Percentiles rank a stretch among this genome's conserved stretches.
Evolutionary conservation across 257 asterid genomes (phyloP).

Genomic region (Coffea eugenioides): DNA sequence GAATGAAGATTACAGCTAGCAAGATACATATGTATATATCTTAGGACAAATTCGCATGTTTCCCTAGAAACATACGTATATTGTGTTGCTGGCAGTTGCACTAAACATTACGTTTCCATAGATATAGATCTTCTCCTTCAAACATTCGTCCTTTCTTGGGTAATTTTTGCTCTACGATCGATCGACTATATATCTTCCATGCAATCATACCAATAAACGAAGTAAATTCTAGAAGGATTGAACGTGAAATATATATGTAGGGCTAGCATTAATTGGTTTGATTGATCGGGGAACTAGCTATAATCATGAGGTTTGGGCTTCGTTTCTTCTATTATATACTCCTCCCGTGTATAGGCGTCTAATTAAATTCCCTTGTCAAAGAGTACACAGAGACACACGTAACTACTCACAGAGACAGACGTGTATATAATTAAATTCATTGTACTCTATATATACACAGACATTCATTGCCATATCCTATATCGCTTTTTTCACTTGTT

Average conservation of each 20-base stretch:
- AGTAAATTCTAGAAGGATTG: neutral
- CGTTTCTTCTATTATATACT: neutral
- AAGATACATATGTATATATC: neutral
- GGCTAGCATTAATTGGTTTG: neutral
- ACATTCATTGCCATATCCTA: neutral
- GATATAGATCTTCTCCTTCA: neutral
- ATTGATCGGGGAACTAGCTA: neutral
- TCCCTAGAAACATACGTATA: too few species aligned
- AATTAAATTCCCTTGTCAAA: neutral
- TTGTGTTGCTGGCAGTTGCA: neutral
- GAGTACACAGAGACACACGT: neutral
- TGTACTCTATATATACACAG: neutral
- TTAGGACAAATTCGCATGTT: neutral
- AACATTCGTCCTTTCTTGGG: neutral
- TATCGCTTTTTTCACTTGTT: neutral
- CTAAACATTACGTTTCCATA: neutral
- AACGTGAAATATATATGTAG: neutral
- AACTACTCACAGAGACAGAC: neutral
- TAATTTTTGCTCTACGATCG: conserved; percentile 3
- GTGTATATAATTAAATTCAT: neutral
- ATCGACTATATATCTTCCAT: neutral
- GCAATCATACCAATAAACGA: neutral
- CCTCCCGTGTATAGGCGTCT: neutral
- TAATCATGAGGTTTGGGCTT: conserved; percentile 9
- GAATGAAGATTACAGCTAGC: neutral